phyloP scores from a whole-genome alignment of 352 stramenopile genomes.

The Phytophthora brassicae region DNA sequence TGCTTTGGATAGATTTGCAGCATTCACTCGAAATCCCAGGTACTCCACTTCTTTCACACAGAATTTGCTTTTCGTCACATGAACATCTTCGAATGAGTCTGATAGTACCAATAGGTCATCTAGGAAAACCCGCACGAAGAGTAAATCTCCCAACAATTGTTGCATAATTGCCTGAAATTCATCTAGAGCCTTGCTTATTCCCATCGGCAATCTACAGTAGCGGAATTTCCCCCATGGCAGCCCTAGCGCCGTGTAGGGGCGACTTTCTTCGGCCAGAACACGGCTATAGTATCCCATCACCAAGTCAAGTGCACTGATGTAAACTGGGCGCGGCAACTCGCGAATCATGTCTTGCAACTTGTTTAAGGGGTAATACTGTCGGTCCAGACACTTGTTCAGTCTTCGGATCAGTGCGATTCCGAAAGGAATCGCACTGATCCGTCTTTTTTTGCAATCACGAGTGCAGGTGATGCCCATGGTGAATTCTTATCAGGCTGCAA shows the following conservation, averaged over 20 bases:
- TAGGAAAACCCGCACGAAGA: background rate
- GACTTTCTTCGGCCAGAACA: conserved; percentile 2
- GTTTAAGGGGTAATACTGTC: background rate
- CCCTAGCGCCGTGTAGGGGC: background rate
- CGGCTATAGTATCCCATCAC: background rate
- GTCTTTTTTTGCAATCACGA: conserved; percentile 14
- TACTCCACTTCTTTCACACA: conserved; percentile 1
- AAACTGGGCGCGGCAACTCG: background rate
- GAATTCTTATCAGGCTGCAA: background rate
- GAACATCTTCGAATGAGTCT: background rate
- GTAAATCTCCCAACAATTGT: background rate
- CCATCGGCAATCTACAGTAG: conserved; percentile 9
- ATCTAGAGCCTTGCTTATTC: conserved; percentile 8
- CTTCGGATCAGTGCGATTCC: background rate
- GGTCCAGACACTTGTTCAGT: background rate
- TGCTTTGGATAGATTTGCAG: conserved; percentile 1
- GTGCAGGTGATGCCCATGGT: conserved; percentile 12
- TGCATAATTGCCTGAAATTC: conserved; percentile 15
- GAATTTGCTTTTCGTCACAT: conserved; percentile 12
- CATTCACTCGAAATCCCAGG: background rate
- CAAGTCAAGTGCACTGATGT: background rate
- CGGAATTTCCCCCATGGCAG: conserved; percentile 10
- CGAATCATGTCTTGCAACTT: background rate
- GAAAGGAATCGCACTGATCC: background rate
- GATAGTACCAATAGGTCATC: background rate